These are phyloP conservation scores for Gossypium armourianum DNA, from an alignment of 441 rosid species.

Conservation along the genomic window DNA sequence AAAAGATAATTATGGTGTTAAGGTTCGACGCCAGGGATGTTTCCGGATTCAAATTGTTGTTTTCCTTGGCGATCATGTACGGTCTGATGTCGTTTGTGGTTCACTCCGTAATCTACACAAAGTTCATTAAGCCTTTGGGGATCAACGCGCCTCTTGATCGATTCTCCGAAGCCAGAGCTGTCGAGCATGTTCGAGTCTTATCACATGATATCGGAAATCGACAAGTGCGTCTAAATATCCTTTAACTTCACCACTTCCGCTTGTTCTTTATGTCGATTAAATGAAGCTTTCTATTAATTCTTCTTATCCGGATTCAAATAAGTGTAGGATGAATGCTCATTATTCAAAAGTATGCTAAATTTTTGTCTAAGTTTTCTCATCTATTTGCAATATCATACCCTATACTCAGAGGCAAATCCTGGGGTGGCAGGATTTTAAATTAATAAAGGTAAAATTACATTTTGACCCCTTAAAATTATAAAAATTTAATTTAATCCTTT, in stretches of 20 bases:
- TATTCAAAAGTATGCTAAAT: too few relatives aligned
- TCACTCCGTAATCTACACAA: slow-evolving; percentile 51
- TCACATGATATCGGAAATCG: slow-evolving; percentile 61
- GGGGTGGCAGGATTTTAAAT: too few relatives aligned
- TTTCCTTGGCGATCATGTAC: slow-evolving; percentile 43
- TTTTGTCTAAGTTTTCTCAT: too few relatives aligned
- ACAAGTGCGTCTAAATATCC: slow-evolving; percentile 44
- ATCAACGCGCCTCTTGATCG: slow-evolving; percentile 71
- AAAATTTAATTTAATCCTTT: too few relatives aligned
- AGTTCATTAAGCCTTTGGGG: slow-evolving; percentile 56
- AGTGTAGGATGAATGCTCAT: too few relatives aligned
- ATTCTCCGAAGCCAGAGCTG: slow-evolving; percentile 84
- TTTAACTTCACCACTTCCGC: neutral
- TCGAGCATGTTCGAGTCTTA: slow-evolving; percentile 68
- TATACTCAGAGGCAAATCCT: too few relatives aligned
- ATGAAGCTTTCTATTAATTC: too few relatives aligned
- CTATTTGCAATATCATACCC: too few relatives aligned
- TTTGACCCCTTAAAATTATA: too few relatives aligned
- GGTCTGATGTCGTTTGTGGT: slow-evolving; percentile 48
- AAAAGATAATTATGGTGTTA: slow-evolving; percentile 31
- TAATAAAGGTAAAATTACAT: too few relatives aligned
- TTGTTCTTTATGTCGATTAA: too few relatives aligned
- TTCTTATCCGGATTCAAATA: too few relatives aligned
- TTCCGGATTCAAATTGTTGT: slow-evolving; percentile 50
- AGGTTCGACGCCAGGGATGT: slow-evolving; percentile 42